These are phyloP conservation scores for Suillus sp. DNA, from an alignment of 768 basidiomycete genomes.

Conservation along the genomic window DNA sequence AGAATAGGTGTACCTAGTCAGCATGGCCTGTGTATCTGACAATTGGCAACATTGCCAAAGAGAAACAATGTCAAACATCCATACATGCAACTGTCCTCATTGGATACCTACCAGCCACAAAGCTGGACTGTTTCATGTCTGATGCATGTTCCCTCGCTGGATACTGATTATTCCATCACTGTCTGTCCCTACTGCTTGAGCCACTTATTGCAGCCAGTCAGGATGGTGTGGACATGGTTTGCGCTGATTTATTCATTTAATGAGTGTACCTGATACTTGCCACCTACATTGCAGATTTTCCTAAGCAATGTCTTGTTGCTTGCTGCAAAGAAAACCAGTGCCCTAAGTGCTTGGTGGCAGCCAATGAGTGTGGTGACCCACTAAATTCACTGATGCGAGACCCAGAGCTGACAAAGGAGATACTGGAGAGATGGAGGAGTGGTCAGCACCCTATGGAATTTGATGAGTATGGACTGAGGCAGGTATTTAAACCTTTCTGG, in stretches of 20 bases:
- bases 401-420: not conserved
- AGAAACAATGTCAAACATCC: slow-evolving; percentile 15
- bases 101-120: slow-evolving; percentile 12
- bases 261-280: slow-evolving; percentile 23
- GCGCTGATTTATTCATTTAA: slow-evolving; percentile 16
- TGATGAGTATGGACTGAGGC: slow-evolving; percentile 3
- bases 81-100: slow-evolving; percentile 15
- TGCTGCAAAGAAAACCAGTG: slow-evolving; percentile 19
- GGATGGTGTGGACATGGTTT: slow-evolving; percentile 22
- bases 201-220: slow-evolving; percentile 20
- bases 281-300: slow-evolving; percentile 8
- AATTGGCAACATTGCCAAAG: slow-evolving; percentile 27
- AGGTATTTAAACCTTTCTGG: slow-evolving; percentile 42
- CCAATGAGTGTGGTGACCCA: slow-evolving; percentile 6
- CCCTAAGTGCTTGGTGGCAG: slow-evolving; percentile 13
- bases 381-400: slow-evolving; percentile 7
- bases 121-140: slow-evolving; percentile 11
- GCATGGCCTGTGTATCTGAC: slow-evolving; percentile 33
- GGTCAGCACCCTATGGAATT: slow-evolving; percentile 11
- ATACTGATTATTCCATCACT: slow-evolving; percentile 28
- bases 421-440: slow-evolving; percentile 3
- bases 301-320: slow-evolving; percentile 22
- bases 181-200: slow-evolving; percentile 20
- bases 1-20: too few species aligned
- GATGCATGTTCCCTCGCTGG: slow-evolving; percentile 11